Evolutionary conservation across 148 eudicot genomes (phyloP), one percentile per base, ranked within the genome.

Genomic region (Amaranthus hypochondriacus): DNA sequence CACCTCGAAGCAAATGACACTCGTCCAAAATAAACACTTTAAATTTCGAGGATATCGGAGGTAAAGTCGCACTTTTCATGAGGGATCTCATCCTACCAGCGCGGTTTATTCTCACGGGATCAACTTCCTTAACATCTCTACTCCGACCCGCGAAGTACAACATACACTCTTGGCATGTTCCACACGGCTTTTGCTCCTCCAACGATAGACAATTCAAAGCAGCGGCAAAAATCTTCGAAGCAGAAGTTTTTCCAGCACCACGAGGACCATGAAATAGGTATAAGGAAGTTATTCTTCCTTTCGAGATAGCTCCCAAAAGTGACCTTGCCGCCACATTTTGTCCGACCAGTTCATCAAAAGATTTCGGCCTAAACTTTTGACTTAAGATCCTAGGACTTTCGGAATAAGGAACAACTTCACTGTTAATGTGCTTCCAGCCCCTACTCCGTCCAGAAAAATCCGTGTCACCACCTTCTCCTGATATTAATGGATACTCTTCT

Each of bases 231-330:
- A 95, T 84, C 73, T 89, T 85, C 2, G 99, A 84, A 28, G 97
- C 96, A 69, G 89, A 90, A 69, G 94, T 90, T 75, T 95, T 95
- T 3, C 99, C 99, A 12, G 96, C 86, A 44, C 97, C 99, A 44
- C 86, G 96, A 14, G 99, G 96, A 56, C 99, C 99, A 57, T 95
- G 87, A 78, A 95, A 95, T 49, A 95, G 81, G 81, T 92, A 95
- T 56, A 90, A 79, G 4, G 97, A 79, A 52, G 77, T 76, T 77
- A 92, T 86, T 79, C 83, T 85, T 59, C 83, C 89, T 70, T 80
- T 87, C 12, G 87, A 79, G 67, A 95, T 82, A 52, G 96, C 88
- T 73, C 84, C 86, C 79, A 90, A 57, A 58, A 95, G 94, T 73
- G 99, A 90, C 58, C 79, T 87, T 63, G 86, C 73, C 12, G 90